Evolutionary conservation across 306 rosid genomes (phyloP), one percentile per base, ranked within the genome.

Genomic region (Fragaria vesca): DNA sequence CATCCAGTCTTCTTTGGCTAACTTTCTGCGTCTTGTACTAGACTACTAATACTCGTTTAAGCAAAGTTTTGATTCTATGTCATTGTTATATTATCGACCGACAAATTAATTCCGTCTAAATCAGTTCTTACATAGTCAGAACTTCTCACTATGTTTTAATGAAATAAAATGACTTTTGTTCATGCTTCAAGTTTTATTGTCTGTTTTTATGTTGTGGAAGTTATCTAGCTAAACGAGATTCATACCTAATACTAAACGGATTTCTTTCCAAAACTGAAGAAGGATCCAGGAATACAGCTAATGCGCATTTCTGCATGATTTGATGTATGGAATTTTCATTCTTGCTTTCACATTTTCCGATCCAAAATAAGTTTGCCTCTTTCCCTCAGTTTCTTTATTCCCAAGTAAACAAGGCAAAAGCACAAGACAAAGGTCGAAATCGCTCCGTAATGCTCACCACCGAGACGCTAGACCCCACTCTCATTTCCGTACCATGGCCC

Each of bases 401-500:
- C 60, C 66, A 76, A 71, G 34, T n/a, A 34, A 50, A 70, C 71
- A 12, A 69, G 38, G 26, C 6, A 75, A 75, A 48, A 75, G 34
- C 17, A 34, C 4, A 42, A 10, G 48, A 0, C 10, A 47, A 38
- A 38, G 21, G 66, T 40, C 66, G 7, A 36, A 73, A 43, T 73
- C 42, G 2, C 21, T 57, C 30, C 11, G 21, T 24, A 4, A n/a
- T 73, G 77, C 74, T 42, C 9, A 76, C 43, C 79, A 21, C 52
- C 61, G 51, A 47, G 32, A 63, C 55, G 4, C 65, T 26, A 26
- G 88, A 46, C 21, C 87, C 91, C 72, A 84, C 80, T 2, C 8
- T n/a, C 47, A 20, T 85, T 85, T 81, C 95, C 95, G 92, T 90
- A 90, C 92, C 69, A 42, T 36, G 81, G 76, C 76, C 83, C 75